These are phyloP conservation scores for Fusarium sp. DNA, from an alignment of 2,329 filamentous ascomycete species.

Conservation along the genomic window DNA sequence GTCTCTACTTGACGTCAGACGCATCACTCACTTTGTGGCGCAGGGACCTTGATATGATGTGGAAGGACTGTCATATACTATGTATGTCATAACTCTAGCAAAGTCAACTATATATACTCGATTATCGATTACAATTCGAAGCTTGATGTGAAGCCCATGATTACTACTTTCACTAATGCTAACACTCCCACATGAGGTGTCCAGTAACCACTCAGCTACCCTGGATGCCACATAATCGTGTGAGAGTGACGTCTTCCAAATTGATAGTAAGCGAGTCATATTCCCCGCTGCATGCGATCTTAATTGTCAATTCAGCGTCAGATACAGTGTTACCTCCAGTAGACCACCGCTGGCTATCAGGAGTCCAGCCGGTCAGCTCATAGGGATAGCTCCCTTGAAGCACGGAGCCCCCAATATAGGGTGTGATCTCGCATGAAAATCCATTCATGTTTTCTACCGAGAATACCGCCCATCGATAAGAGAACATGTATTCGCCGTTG, in stretches of 20 bases:
- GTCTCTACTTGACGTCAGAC: too few species aligned
- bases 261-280: not conserved
- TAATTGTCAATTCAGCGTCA: not conserved
- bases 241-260: not conserved
- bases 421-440: not conserved
- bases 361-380: rapidly evolving
- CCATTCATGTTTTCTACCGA: rapidly evolving
- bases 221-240: too few species aligned
- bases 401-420: not conserved
- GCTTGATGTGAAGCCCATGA: too few species aligned
- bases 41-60: too few species aligned
- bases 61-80: too few species aligned
- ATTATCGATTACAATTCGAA: too few species aligned
- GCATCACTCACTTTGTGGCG: too few species aligned
- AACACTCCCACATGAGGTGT: too few species aligned
- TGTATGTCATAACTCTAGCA: too few species aligned
- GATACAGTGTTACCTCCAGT: not conserved
- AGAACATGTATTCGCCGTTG: not conserved
- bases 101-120: too few species aligned
- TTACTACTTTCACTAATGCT: too few species aligned
- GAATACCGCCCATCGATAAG: not conserved
- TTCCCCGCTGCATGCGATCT: rapidly evolving
- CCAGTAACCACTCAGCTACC: too few species aligned
- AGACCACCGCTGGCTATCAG: not conserved
- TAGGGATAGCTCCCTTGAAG: not conserved